Conservation (phyloP, 176 grass and related monocot genomes). For the Hordeum vulgare region DNA sequence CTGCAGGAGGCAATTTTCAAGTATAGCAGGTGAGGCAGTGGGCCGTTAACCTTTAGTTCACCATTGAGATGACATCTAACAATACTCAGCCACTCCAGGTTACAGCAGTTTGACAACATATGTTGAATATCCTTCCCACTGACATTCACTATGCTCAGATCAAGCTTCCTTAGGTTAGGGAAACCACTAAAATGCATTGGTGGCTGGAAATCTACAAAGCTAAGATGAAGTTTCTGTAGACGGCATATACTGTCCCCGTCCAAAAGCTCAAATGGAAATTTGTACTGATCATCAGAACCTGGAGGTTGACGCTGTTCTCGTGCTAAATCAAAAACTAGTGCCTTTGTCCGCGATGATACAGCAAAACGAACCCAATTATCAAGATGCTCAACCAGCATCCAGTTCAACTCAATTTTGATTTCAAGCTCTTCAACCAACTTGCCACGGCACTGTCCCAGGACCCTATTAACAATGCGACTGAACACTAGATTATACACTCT, state of each 20-base stretch:
- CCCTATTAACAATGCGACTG: neutral
- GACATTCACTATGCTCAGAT: neutral
- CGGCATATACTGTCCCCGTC: neutral
- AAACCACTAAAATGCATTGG: neutral
- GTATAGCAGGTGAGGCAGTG: neutral
- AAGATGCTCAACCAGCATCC: neutral
- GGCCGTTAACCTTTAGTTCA: neutral
- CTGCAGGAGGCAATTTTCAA: neutral
- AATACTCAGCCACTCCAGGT: neutral
- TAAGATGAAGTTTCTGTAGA: neutral
- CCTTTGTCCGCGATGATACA: neutral
- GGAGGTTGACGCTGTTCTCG: neutral
- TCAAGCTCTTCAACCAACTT: neutral
- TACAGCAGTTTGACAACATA: neutral
- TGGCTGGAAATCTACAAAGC: neutral
- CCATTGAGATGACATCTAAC: neutral
- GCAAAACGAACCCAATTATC: neutral
- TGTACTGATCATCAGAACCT: neutral
- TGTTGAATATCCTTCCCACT: neutral
- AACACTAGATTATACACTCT: neutral
- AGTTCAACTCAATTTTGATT: neutral
- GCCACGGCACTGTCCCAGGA: neutral
- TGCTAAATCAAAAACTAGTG: neutral
- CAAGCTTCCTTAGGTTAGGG: neutral
- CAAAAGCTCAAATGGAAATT: neutral